Conservation (phyloP, 176 grass and related monocot genomes). For the Eleusine coracana region DNA sequence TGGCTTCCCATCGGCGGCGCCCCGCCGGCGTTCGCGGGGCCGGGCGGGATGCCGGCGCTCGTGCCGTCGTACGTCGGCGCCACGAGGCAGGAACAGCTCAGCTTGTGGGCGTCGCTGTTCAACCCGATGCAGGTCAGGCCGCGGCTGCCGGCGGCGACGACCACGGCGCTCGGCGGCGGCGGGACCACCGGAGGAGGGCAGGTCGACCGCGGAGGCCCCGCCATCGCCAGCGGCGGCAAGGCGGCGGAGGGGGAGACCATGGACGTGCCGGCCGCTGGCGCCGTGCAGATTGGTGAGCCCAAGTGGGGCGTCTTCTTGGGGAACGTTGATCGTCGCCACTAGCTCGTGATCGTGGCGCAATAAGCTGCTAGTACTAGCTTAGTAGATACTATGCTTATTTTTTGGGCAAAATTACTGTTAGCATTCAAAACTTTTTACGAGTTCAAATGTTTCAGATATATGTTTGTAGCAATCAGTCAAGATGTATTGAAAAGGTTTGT, state of each 20-base stretch:
- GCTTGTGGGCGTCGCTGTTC: constrained; percentile 62
- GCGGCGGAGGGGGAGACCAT: constrained; percentile 26
- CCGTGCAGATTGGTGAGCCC: constrained; percentile 29
- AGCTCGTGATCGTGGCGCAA: not conserved
- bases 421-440: not conserved
- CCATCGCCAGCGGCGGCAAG: constrained; percentile 24
- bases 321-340: constrained; percentile 26
- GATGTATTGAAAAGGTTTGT: not conserved
- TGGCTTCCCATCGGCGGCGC: constrained; percentile 23
- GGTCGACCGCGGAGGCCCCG: constrained; percentile 5
- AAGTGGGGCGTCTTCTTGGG: constrained; percentile 53
- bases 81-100: constrained; percentile 55
- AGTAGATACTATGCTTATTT: not conserved
- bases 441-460: not conserved
- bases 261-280: constrained; percentile 33
- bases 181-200: not conserved
- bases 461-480: not conserved
- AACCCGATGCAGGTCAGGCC: constrained; percentile 51
- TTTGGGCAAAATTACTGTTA: constrained; percentile 5
- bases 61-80: constrained; percentile 49
- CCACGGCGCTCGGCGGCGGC: not conserved
- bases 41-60: constrained; percentile 25
- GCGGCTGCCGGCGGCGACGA: constrained; percentile 20
- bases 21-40: constrained; percentile 18
- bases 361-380: not conserved